Evolutionary conservation across 192 early-diverging fungal genomes (phyloP).

Genomic region (Rhizophagus sp.): DNA sequence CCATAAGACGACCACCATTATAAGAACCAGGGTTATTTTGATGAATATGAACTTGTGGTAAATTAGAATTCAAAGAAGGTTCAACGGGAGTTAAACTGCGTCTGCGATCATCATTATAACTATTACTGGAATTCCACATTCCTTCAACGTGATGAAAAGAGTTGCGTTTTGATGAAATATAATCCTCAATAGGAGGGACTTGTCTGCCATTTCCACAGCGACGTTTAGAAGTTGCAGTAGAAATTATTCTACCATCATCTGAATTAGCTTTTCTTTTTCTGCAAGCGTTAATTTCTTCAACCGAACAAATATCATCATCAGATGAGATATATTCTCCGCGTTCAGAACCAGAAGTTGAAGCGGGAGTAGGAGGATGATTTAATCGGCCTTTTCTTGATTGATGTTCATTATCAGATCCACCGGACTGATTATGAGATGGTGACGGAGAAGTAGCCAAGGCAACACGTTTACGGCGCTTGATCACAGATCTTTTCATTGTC

Average conservation of each 20-base stretch:
- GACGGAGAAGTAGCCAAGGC: constrained; percentile 37
- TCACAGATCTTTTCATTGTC: constrained; percentile 73
- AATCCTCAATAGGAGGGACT: constrained; percentile 58
- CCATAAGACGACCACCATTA: constrained; percentile 16
- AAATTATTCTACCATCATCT: background rate
- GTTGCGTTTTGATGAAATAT: constrained; percentile 39
- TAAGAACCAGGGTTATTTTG: background rate
- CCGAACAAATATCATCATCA: constrained; percentile 23
- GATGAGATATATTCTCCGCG: constrained; percentile 28
- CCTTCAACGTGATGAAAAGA: constrained; percentile 8
- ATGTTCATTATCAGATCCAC: constrained; percentile 13
- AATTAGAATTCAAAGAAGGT: background rate
- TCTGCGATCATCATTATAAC: constrained; percentile 1
- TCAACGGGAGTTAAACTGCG: constrained; percentile 16
- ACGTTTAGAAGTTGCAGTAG: constrained; percentile 3
- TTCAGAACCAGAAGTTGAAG: constrained; percentile 27
- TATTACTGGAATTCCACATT: constrained; percentile 9
- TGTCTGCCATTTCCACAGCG: constrained; percentile 9
- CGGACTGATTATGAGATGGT: constrained; percentile 4
- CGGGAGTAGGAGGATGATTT: constrained; percentile 32
- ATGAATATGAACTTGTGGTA: constrained; percentile 29
- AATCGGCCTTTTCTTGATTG: constrained; percentile 9
- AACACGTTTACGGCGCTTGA: constrained; percentile 73
- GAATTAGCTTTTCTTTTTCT: constrained; percentile 24
- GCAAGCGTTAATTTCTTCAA: background rate